Conservation (phyloP, 2,329 filamentous ascomycete species). For the Westerdykella sp. region DNA sequence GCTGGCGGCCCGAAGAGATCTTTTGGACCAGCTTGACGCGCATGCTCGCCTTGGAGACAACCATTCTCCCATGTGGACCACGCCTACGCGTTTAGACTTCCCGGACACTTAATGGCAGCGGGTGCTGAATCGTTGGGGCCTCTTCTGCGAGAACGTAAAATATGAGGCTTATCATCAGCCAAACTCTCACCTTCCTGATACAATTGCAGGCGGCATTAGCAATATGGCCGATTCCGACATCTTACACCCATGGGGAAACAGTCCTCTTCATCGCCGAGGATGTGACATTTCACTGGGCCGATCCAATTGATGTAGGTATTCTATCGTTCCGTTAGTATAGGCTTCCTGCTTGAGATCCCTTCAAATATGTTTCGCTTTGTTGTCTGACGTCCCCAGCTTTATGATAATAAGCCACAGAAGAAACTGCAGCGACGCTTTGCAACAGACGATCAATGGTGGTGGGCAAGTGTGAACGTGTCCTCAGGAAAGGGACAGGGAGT, state of each 20-base stretch:
- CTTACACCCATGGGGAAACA: slow-evolving; percentile 34
- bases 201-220: slow-evolving; percentile 23
- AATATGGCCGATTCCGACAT: slow-evolving; percentile 40
- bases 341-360: not conserved
- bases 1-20: no score
- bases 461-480: slow-evolving; percentile 1
- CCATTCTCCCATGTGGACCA: no score
- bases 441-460: not conserved
- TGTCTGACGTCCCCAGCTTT: slow-evolving; percentile 15
- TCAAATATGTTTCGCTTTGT: slow-evolving; percentile 10
- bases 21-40: no score
- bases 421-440: slow-evolving; percentile 6
- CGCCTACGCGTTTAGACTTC: no score
- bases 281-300: slow-evolving; percentile 32
- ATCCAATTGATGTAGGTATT: slow-evolving; percentile 25
- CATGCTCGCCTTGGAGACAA: no score
- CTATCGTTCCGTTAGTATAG: no score
- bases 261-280: slow-evolving; percentile 37
- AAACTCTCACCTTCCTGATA: slow-evolving; percentile 13
- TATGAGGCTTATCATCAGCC: not conserved
- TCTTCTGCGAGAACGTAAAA: no score
- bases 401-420: slow-evolving; percentile 10
- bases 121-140: no score
- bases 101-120: no score
- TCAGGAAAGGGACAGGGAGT: not conserved